phyloP scores from a whole-genome alignment of 2,329 filamentous ascomycete species.

The Ophiocordyceps camponoti-saundersi region DNA sequence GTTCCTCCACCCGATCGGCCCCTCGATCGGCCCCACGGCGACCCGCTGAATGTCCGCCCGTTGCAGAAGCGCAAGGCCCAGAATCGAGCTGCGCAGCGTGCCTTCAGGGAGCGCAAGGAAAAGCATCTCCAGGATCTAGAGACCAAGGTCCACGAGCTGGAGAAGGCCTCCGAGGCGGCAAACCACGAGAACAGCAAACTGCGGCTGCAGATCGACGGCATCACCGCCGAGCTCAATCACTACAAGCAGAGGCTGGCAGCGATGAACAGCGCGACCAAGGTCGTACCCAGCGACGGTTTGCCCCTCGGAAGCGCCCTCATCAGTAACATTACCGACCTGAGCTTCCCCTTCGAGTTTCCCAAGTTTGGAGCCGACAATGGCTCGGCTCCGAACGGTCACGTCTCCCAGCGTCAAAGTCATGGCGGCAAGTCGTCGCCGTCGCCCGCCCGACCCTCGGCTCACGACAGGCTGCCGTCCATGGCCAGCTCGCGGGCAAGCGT shows the following conservation, averaged over 20 bases:
- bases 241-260: constrained; percentile 76
- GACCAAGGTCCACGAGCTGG: constrained; percentile 55
- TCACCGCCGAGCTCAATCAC: constrained; percentile 71
- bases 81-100: constrained; percentile 80
- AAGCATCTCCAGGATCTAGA: constrained; percentile 78
- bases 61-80: constrained; percentile 84
- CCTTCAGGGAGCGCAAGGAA: constrained; percentile 89
- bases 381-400: constrained; percentile 7
- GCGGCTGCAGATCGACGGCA: constrained; percentile 72
- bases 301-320: constrained; percentile 28
- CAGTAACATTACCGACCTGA: constrained; percentile 52
- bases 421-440: constrained; percentile 8
- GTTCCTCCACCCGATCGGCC: background rate
- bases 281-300: constrained; percentile 21
- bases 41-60: background rate
- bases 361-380: constrained; percentile 51
- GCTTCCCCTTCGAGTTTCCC: constrained; percentile 92
- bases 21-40: background rate
- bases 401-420: constrained; percentile 12
- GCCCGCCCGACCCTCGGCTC: background rate
- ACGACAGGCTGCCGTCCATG: constrained; percentile 10
- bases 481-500: constrained; percentile 31
- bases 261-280: constrained; percentile 18
- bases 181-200: constrained; percentile 76
- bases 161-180: constrained; percentile 68